Evolutionary conservation across 2,329 filamentous ascomycete genomes (phyloP).

Genomic region (Phialophora verrucosa): DNA sequence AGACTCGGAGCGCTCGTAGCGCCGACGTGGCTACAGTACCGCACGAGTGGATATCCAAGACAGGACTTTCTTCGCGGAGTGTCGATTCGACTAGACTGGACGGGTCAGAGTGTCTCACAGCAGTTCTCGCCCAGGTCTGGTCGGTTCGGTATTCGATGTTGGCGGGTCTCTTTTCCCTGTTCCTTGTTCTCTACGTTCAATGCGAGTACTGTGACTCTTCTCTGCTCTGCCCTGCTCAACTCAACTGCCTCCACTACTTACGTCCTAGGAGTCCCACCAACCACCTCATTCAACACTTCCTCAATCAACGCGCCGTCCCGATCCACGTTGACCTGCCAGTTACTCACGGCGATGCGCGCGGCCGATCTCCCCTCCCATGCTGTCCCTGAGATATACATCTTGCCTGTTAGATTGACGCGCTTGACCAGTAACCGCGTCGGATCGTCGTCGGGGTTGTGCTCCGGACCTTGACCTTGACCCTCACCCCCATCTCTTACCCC

Average conservation of each 20-base stretch:
- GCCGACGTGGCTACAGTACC: no score
- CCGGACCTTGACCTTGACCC: no score
- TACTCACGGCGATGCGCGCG: conserved; percentile 82
- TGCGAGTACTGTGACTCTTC: no score
- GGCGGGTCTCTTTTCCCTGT: no score
- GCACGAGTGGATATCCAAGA: no score
- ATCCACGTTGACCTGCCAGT: conserved; percentile 76
- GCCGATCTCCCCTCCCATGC: conserved; percentile 75
- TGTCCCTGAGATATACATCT: conserved; percentile 84
- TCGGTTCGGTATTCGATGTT: no score
- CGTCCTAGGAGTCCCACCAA: not conserved
- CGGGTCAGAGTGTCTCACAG: no score
- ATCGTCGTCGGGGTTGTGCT: conserved; percentile 37
- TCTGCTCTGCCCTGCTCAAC: not conserved
- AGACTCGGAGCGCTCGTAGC: no score
- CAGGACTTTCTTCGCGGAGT: no score
- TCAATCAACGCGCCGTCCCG: conserved; percentile 70
- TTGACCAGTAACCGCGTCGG: conserved; percentile 59
- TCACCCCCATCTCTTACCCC: conserved; percentile 51
- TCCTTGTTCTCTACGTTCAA: no score
- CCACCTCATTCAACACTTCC: conserved; percentile 63
- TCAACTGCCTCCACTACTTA: not conserved
- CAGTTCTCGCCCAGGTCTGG: no score
- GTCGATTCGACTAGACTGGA: no score
- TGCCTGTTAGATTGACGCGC: conserved; percentile 73